phyloP scores from a whole-genome alignment of 2,329 filamentous ascomycete species.

The Pseudogymnoascus sp. region DNA sequence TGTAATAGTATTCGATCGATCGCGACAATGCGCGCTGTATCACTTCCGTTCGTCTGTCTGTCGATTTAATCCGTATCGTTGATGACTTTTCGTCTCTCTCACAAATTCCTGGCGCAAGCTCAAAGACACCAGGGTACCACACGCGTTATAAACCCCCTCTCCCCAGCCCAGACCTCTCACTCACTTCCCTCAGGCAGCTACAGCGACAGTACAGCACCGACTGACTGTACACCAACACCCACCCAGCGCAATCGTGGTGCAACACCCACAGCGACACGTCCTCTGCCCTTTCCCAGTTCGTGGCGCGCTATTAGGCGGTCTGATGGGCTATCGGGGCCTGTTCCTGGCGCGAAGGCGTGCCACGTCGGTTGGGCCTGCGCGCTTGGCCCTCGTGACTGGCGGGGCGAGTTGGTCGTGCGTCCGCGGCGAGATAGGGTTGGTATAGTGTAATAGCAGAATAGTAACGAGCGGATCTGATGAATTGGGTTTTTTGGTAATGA shows the following conservation, averaged over 20 bases:
- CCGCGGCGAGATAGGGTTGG: background rate
- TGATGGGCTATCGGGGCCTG: background rate
- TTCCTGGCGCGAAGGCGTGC: background rate
- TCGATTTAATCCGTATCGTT: background rate
- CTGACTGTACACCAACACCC: background rate
- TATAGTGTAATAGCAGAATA: background rate
- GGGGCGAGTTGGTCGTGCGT: background rate
- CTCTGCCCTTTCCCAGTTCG: background rate
- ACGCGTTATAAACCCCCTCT: background rate
- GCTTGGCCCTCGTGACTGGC: background rate
- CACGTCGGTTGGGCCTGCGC: background rate
- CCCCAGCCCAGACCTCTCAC: no score
- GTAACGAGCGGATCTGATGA: background rate
- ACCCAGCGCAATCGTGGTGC: background rate
- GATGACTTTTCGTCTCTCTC: background rate
- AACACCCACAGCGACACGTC: slow-evolving; percentile 5
- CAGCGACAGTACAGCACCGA: background rate
- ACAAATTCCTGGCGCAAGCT: no score
- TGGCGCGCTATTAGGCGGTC: background rate
- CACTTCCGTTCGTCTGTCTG: background rate
- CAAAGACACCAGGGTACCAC: background rate
- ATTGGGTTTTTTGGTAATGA: background rate
- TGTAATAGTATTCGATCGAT: background rate
- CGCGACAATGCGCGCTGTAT: background rate
- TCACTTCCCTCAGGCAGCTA: slow-evolving; percentile 1